A percentile compares a stretch with the other conserved stretches of the same genome.
Evolutionary conservation across 140 eudicot species (phyloP).

Genomic region (Bidens hawaiensis): DNA sequence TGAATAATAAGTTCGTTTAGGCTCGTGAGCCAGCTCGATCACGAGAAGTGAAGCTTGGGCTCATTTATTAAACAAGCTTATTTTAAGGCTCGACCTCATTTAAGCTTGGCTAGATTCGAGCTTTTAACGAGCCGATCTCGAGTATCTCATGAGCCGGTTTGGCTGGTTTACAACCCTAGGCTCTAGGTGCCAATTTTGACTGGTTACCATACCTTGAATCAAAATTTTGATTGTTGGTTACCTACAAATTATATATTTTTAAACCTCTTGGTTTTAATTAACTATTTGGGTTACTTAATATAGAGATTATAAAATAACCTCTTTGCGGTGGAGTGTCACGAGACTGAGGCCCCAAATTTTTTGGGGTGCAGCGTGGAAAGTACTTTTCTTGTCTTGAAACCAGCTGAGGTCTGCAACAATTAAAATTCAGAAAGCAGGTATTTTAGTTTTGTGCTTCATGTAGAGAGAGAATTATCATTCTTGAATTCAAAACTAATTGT

Average conservation of each 20-base stretch:
- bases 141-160: no score
- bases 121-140: no score
- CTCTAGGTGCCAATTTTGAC: no score
- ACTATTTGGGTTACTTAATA: neutral
- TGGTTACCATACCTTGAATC: neutral
- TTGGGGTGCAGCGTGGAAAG: slow-evolving; percentile 69
- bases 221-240: neutral
- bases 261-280: neutral
- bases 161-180: no score
- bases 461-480: neutral
- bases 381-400: slow-evolving; percentile 60
- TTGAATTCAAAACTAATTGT: neutral
- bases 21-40: no score
- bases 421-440: slow-evolving; percentile 13
- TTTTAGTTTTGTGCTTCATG: neutral
- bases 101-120: no score
- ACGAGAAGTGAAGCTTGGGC: no score
- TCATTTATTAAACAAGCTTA: no score
- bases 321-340: slow-evolving; percentile 90
- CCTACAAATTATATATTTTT: neutral
- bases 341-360: slow-evolving; percentile 66
- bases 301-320: slow-evolving; percentile 36
- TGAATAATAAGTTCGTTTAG: no score
- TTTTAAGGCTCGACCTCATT: no score
- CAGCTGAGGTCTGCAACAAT: slow-evolving; percentile 42